Base-by-base conservation (phyloP, 225 moss, liverwort and hornwort genomes). In the Sphagnum tenellum region DNA sequence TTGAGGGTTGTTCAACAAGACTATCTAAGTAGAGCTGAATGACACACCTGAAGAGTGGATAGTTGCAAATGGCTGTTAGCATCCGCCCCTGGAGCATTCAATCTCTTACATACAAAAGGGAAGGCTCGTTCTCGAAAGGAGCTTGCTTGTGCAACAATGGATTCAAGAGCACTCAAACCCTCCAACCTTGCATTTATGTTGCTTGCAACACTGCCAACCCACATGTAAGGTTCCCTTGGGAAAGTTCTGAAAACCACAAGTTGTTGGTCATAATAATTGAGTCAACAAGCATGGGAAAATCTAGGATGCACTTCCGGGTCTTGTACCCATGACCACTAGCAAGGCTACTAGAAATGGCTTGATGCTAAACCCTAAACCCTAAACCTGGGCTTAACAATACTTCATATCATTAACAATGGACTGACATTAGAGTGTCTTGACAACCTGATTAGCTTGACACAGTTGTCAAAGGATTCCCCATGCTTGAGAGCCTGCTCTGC, bases 391-490 rank as follows among this genome's bases (percentile, higher is more conserved):
- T 29, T 29, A 29, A 29, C 29, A 29, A 29, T 29, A 1, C 29
- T 29, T 29, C 29, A 29, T 29, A 29, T 29, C 29, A 29, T 29
- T 29, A 29, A 29, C 29, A 29, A 29, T 29, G 29, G 29, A 29
- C 29, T 29, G 29, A 29, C 29, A n/a, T n/a, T n/a, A 29, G 29
- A 29, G 29, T 29, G 29, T 29, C 29, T 29, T 29, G 29, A 29
- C 6, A 78, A 95, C 95, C 91, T 74, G 66, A 81, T 86, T 49
- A 89, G 78, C 51, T 86, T 81, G 4, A 73, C 71, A 66, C 84
- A 89, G 9, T 77, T 75, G 45, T 68, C 70, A 57, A 74, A 70
- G 60, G 82, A 59, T 66, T 84, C 89, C 64, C 92, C 80, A 59
- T 55, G 11, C 52, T 71, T 72, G 67, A 95, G 69, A 54, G 77